A percentile compares a stretch with the other conserved stretches of the same genome.
Evolutionary conservation across 495 filamentous ascomycete species (phyloP).

Genomic region (Penicillium alfredii): DNA sequence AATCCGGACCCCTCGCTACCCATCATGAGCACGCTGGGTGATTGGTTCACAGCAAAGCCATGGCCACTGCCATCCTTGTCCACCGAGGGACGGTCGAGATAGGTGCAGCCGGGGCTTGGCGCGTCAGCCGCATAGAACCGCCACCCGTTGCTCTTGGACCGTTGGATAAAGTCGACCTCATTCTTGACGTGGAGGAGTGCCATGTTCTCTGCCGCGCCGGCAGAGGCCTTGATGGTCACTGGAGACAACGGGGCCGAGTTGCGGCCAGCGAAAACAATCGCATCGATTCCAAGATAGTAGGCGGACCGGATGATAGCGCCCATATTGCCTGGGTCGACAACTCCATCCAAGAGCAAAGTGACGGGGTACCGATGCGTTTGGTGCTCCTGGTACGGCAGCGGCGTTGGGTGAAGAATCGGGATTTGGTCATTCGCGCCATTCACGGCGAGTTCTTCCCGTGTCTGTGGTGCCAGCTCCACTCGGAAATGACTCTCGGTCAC

Average conservation of each 20-base stretch:
- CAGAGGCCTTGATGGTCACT: slow-evolving; percentile 76
- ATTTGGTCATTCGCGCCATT: slow-evolving; percentile 53
- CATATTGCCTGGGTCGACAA: slow-evolving; percentile 83
- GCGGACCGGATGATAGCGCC: slow-evolving; percentile 83
- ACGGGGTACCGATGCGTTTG: slow-evolving; percentile 57
- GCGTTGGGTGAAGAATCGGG: slow-evolving; percentile 26
- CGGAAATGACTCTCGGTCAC: slow-evolving; percentile 42
- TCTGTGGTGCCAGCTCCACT: slow-evolving; percentile 60
- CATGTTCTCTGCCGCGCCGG: slow-evolving; percentile 77
- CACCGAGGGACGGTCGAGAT: slow-evolving; percentile 14
- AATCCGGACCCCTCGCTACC: slow-evolving; percentile 81
- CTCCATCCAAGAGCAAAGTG: slow-evolving; percentile 73
- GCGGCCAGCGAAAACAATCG: slow-evolving; percentile 59
- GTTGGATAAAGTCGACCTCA: slow-evolving; percentile 60
- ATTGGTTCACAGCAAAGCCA: slow-evolving; percentile 48
- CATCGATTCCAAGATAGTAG: slow-evolving; percentile 78
- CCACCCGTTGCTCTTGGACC: slow-evolving; percentile 70
- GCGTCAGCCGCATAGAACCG: slow-evolving; percentile 73
- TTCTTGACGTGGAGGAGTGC: slow-evolving; percentile 60
- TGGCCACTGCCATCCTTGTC: slow-evolving; percentile 4
- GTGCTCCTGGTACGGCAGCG: slow-evolving; percentile 5
- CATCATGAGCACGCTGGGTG: slow-evolving; percentile 72
- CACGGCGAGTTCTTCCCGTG: slow-evolving; percentile 60
- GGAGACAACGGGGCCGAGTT: slow-evolving; percentile 67
- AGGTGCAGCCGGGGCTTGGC: slow-evolving; percentile 31